A percentile compares a stretch with the other conserved stretches of the same genome.
phyloP scores from a whole-genome alignment of 495 filamentous ascomycete genomes.

The Oidiodendron maius region DNA sequence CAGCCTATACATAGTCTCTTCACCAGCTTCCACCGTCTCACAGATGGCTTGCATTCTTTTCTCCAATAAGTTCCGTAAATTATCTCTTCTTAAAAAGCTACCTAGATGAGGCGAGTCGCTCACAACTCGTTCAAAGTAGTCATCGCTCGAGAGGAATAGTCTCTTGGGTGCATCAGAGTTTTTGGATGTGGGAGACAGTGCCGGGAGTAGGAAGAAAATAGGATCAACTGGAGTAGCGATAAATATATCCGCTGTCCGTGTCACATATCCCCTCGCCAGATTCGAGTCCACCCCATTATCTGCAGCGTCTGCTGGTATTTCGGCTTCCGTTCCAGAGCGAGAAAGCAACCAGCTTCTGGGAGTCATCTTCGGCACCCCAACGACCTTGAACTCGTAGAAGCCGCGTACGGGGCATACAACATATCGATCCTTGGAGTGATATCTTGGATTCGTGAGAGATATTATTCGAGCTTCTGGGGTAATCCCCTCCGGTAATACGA shows the following conservation, averaged over 20 bases:
- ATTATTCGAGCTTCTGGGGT: slow-evolving; percentile 63
- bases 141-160: slow-evolving; percentile 73
- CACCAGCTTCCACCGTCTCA: slow-evolving; percentile 73
- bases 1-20: slow-evolving; percentile 76
- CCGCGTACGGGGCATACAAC: slow-evolving; percentile 74
- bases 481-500: slow-evolving; percentile 70
- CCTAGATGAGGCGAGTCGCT: slow-evolving; percentile 21
- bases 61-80: slow-evolving; percentile 29
- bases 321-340: slow-evolving; percentile 1
- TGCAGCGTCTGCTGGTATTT: background rate
- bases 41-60: slow-evolving; percentile 59
- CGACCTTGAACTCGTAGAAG: slow-evolving; percentile 79
- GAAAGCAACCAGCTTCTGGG: slow-evolving; percentile 64
- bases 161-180: slow-evolving; percentile 36
- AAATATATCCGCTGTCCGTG: slow-evolving; percentile 62
- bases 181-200: slow-evolving; percentile 38
- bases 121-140: slow-evolving; percentile 60
- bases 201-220: slow-evolving; percentile 76
- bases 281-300: slow-evolving; percentile 9
- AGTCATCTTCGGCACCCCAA: slow-evolving; percentile 55
- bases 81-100: slow-evolving; percentile 6
- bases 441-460: slow-evolving; percentile 74
- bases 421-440: slow-evolving; percentile 58
- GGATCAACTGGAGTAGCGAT: slow-evolving; percentile 81
- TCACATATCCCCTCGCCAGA: slow-evolving; percentile 21